Evolutionary conservation across 768 basidiomycete species (phyloP).

Genomic region (Leucocoprinus leucothites): DNA sequence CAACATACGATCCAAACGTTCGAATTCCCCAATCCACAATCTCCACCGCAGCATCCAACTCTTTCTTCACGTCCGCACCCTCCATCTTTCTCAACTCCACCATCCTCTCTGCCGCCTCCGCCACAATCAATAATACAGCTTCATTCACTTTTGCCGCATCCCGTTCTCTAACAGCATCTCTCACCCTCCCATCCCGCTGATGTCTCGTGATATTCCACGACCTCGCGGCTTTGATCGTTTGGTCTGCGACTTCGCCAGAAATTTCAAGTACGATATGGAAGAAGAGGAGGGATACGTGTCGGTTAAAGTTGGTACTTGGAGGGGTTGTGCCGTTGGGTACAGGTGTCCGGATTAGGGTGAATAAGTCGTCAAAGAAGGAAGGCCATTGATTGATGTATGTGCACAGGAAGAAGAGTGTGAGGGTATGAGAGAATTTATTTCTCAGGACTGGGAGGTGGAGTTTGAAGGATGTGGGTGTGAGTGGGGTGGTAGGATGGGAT

Average conservation of each 20-base stretch:
- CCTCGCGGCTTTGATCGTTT: slow-evolving; percentile 86
- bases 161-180: slow-evolving; percentile 86
- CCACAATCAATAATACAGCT: slow-evolving; percentile 80
- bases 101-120: slow-evolving; percentile 65
- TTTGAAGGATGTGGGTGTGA: slow-evolving; percentile 4
- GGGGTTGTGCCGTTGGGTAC: slow-evolving; percentile 40
- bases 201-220: slow-evolving; percentile 68
- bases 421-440: slow-evolving; percentile 92
- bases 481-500: slow-evolving; percentile 5
- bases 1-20: slow-evolving; percentile 91
- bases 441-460: slow-evolving; percentile 61
- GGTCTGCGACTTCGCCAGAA: slow-evolving; percentile 96
- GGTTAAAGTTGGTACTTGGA: slow-evolving; percentile 62
- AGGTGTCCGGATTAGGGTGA: slow-evolving; percentile 57
- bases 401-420: slow-evolving; percentile 85
- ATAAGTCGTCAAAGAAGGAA: slow-evolving; percentile 76
- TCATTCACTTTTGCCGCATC: slow-evolving; percentile 87
- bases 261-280: slow-evolving; percentile 94
- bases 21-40: slow-evolving; percentile 90
- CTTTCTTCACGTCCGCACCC: slow-evolving; percentile 37
- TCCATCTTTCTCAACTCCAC: slow-evolving; percentile 45
- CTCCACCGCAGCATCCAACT: slow-evolving; percentile 62
- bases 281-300: slow-evolving; percentile 82
- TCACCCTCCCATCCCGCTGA: slow-evolving; percentile 75
- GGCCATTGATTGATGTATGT: slow-evolving; percentile 87